These are phyloP conservation scores for Ceratocystis harringtonii DNA, from an alignment of 2,329 filamentous ascomycete species.

Conservation along the genomic window DNA sequence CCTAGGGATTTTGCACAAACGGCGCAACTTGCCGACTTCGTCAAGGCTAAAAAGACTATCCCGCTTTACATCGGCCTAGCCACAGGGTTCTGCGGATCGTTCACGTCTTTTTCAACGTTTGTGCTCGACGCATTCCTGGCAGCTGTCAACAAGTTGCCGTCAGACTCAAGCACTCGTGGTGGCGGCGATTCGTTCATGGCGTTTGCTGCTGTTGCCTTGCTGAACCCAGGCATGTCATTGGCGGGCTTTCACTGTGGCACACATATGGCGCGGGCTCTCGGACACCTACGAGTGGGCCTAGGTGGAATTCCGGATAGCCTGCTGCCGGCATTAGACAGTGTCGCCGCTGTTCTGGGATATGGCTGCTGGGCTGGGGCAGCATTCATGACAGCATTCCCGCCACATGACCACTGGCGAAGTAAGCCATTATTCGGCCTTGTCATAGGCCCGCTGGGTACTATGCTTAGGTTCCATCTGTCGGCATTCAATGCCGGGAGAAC, in stretches of 20 bases:
- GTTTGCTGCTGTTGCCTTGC: constrained; percentile 56
- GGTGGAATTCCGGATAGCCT: constrained; percentile 6
- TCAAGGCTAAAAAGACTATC: constrained; percentile 64
- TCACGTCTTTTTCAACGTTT: constrained; percentile 81
- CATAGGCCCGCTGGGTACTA: constrained; percentile 68
- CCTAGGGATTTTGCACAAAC: background rate
- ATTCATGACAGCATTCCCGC: constrained; percentile 56
- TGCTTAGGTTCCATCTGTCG: constrained; percentile 59
- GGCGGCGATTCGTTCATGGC: constrained; percentile 75
- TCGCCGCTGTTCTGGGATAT: constrained; percentile 49
- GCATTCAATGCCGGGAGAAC: constrained; percentile 52
- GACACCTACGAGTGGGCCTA: constrained; percentile 21
- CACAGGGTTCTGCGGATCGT: constrained; percentile 77
- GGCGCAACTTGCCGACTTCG: constrained; percentile 24
- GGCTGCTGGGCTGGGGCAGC: constrained; percentile 67
- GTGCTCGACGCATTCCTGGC: constrained; percentile 68
- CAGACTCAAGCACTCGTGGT: constrained; percentile 35
- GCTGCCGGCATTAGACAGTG: constrained; percentile 42
- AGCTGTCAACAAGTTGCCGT: constrained; percentile 54
- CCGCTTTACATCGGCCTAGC: constrained; percentile 77
- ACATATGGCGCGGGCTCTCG: constrained; percentile 58
- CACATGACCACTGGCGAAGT: constrained; percentile 54
- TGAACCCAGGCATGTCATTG: constrained; percentile 56
- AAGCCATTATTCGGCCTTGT: constrained; percentile 60
- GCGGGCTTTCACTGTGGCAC: constrained; percentile 55